Conservation (phyloP, 805 yeast species). For the Wickerhamomyces rabaulensis region DNA sequence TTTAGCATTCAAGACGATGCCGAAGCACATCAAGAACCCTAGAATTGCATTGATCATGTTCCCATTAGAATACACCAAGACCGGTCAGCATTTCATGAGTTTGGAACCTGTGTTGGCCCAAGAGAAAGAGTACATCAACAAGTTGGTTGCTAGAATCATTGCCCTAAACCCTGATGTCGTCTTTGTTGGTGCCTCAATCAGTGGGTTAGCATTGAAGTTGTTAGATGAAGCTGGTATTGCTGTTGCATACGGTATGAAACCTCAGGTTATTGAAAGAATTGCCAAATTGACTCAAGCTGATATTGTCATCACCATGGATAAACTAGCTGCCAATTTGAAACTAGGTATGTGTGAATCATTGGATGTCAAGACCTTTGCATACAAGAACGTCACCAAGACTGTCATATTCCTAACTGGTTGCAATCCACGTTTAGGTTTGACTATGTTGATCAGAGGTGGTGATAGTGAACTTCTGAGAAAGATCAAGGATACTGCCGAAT, state of each 20-base stretch:
- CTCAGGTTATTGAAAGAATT: constrained; percentile 72
- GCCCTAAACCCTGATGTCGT: constrained; percentile 76
- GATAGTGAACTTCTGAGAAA: constrained; percentile 53
- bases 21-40: constrained; percentile 56
- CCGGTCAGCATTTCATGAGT: constrained; percentile 75
- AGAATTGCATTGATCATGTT: constrained; percentile 79
- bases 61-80: constrained; percentile 79
- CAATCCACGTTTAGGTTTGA: constrained; percentile 68
- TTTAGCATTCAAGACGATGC: constrained; percentile 77
- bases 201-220: constrained; percentile 74
- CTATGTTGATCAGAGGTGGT: constrained; percentile 83
- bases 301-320: constrained; percentile 80
- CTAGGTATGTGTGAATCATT: constrained; percentile 74
- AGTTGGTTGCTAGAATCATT: constrained; percentile 71
- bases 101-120: constrained; percentile 81
- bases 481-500: constrained; percentile 74
- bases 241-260: constrained; percentile 77
- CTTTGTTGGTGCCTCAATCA: constrained; percentile 70
- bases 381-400: constrained; percentile 54
- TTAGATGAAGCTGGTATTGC: constrained; percentile 73
- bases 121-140: constrained; percentile 77
- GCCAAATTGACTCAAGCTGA: constrained; percentile 80
- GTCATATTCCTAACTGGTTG: constrained; percentile 80
- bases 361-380: constrained; percentile 63
- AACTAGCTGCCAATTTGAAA: constrained; percentile 62